Evolutionary conservation across 805 yeast species (phyloP), one percentile per base, ranked within the genome.

Genomic region (Saturnispora zaruensis): DNA sequence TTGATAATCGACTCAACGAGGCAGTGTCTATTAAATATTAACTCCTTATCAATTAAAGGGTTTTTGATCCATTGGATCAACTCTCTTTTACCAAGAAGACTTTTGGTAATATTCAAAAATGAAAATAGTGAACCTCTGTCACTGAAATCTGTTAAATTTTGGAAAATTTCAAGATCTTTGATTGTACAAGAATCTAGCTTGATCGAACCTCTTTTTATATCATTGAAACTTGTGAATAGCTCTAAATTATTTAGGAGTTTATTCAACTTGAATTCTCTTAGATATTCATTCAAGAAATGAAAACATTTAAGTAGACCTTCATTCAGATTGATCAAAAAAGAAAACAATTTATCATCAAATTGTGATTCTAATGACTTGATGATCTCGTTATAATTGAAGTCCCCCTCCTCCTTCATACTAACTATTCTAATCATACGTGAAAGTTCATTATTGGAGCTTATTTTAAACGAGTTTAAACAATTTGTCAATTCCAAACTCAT

Each of bases 101-200:
- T 87, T 32, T 78, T 67, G 0, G 98, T 87, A 55, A 84, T 89
- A 61, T 91, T 85, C 52, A 93, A 57, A 2, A 87, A 69, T 89
- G 95, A 87, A 14, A 86, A 62, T 13, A 91, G 66, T 0, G 96
- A 79, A 0, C 97, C 98, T 30, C 72, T 66, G 7, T 69, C 70
- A 4, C 72, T 67, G 11, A 67, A 62, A 53, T 80, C 80, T 0
- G 93, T 79, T 3, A 73, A 66, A 57, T 87, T 87, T 20, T 70
- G 68, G 58, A 86, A 87, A 1, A 93, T 75, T 59, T 93, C 97
- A 20, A 93, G 67, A 41, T 85, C 80, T 30, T 74, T 73, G 4
- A 93, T 56, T 0, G 96, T 81, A 57, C 77, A 80, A 1, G 83
- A 76, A 49, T 84, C 82, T 28, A 84, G 61, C 13, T 81, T 64